Conservation (phyloP, 257 asterid species). For the Leptodermis oblonga region DNA sequence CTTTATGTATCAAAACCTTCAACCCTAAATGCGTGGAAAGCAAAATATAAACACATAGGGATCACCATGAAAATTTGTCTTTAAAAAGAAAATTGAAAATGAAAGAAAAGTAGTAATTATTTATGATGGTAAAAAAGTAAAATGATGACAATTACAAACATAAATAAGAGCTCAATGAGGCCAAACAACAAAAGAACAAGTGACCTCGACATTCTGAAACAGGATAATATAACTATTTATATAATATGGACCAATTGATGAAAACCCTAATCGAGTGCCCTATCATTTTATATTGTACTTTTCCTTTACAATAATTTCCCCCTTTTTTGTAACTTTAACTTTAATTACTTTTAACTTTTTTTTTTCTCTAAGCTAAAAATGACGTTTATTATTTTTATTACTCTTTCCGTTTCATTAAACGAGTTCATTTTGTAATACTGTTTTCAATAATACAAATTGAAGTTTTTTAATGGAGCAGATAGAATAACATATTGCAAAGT, state of each 20-base stretch:
- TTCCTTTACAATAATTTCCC: not conserved
- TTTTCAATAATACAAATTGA: too few species aligned
- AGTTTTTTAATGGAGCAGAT: too few species aligned
- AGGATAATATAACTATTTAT: not conserved
- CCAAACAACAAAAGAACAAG: not conserved
- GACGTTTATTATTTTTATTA: too few species aligned
- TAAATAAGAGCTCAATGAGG: not conserved
- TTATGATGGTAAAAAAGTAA: not conserved
- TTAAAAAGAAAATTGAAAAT: not conserved
- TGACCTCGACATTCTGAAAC: not conserved
- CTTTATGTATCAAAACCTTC: too few species aligned
- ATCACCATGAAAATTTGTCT: too few species aligned
- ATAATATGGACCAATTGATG: not conserved
- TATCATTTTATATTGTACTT: slow-evolving; percentile 25
- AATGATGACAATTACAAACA: not conserved
- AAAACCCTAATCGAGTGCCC: slow-evolving; percentile 24
- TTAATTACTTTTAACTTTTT: too few species aligned
- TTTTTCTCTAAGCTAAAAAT: too few species aligned
- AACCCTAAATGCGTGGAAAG: too few species aligned
- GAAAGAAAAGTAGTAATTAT: not conserved
- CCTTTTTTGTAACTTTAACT: not conserved
- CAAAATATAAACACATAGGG: too few species aligned
- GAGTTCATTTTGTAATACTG: too few species aligned
- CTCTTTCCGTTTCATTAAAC: too few species aligned
- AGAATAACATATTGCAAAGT: too few species aligned